These are phyloP conservation scores for Ophiostoma tasmaniense DNA, from an alignment of 2,329 filamentous ascomycete genomes.

Conservation along the genomic window DNA sequence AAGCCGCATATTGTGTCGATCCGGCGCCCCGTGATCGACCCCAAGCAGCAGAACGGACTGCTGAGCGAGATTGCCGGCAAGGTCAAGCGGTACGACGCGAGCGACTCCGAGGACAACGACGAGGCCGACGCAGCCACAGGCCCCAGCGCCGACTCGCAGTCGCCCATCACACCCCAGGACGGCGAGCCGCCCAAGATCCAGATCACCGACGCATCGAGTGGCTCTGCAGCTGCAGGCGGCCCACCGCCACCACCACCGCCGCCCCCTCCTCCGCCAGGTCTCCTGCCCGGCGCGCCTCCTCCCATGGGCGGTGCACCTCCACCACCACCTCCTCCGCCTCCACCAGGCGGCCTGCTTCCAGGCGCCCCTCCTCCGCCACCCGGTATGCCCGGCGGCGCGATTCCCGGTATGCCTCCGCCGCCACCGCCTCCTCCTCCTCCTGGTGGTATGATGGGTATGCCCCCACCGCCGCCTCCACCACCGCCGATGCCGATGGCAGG, in stretches of 20 bases:
- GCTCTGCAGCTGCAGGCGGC: background rate
- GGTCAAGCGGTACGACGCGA: conserved; percentile 63
- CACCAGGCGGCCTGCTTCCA: conserved; percentile 37
- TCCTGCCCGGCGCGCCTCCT: conserved; percentile 24
- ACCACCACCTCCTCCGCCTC: conserved; percentile 32
- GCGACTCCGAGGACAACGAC: conserved; percentile 60
- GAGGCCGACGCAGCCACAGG: conserved; percentile 64
- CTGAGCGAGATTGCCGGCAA: conserved; percentile 65
- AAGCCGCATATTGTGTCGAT: conserved; percentile 74
- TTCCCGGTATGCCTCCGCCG: conserved; percentile 23
- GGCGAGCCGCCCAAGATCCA: conserved; percentile 50
- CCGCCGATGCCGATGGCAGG: conserved; percentile 48
- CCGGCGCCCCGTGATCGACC: conserved; percentile 58
- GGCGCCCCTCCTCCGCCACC: conserved; percentile 37
- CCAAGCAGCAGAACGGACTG: conserved; percentile 58
- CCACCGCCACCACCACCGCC: conserved; percentile 40
- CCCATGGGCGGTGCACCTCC: conserved; percentile 24
- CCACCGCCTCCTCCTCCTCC: conserved; percentile 32
- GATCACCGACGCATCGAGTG: conserved; percentile 37
- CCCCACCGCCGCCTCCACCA: conserved; percentile 32
- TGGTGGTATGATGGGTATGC: conserved; percentile 26
- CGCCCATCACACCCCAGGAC: conserved; percentile 59
- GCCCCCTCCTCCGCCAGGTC: conserved; percentile 34
- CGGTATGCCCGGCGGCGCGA: conserved; percentile 22
- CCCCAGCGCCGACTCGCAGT: conserved; percentile 62